phyloP scores from a whole-genome alignment of 495 filamentous ascomycete genomes.

The Annulohypoxylon nitens region DNA sequence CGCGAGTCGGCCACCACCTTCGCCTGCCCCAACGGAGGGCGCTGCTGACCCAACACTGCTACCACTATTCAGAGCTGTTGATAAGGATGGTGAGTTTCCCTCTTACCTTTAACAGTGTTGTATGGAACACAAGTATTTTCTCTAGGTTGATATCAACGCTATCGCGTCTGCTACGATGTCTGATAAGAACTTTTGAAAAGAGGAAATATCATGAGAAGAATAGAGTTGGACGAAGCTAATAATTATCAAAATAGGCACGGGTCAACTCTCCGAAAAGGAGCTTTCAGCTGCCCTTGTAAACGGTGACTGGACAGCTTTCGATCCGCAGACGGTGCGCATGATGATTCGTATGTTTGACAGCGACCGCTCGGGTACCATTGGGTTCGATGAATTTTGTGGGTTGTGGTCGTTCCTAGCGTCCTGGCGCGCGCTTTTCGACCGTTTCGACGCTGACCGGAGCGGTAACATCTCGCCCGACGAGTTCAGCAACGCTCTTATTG shows the following conservation, averaged over 20 bases:
- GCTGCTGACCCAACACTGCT: constrained; percentile 79
- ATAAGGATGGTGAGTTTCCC: constrained; percentile 74
- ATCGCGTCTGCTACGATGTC: not conserved
- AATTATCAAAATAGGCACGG: constrained; percentile 67
- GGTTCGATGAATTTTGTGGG: constrained; percentile 94
- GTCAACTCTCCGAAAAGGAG: constrained; percentile 87
- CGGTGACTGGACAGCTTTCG: constrained; percentile 93
- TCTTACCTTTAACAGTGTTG: not conserved
- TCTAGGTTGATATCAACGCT: not conserved
- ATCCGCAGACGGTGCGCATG: constrained; percentile 96
- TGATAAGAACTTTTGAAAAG: not conserved
- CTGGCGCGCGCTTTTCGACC: constrained; percentile 94
- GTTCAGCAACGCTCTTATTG: constrained; percentile 90
- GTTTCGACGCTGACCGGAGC: constrained; percentile 89
- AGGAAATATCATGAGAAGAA: not conserved
- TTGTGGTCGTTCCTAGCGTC: constrained; percentile 95
- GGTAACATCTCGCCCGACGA: constrained; percentile 89
- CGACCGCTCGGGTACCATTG: constrained; percentile 87
- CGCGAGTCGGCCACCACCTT: constrained; percentile 73
- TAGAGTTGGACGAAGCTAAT: constrained; percentile 9
- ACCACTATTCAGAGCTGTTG: constrained; percentile 91
- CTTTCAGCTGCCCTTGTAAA: constrained; percentile 94
- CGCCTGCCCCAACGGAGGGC: constrained; percentile 70
- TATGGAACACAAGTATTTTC: not conserved
- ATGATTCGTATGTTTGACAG: constrained; percentile 99